Conservation (phyloP, 2,329 filamentous ascomycete species). For the Myrmaecium sp. region DNA sequence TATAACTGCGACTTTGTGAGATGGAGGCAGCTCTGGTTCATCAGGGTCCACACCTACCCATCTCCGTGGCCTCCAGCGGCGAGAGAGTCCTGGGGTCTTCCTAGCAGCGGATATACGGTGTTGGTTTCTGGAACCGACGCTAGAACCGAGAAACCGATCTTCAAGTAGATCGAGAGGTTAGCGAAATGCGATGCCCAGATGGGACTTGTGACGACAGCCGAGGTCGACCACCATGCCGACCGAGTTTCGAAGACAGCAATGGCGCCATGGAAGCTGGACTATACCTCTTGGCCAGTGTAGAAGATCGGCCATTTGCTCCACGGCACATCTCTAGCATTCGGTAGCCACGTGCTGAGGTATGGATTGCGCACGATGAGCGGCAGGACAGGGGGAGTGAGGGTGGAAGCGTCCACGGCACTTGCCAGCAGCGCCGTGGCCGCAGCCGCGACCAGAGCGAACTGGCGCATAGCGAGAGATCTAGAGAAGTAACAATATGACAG, state of each 20-base stretch:
- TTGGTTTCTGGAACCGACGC: slow-evolving; percentile 43
- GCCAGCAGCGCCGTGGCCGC: slow-evolving; percentile 21
- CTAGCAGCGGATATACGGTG: slow-evolving; percentile 46
- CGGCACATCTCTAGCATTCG: slow-evolving; percentile 51
- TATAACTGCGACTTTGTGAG: slow-evolving; percentile 26
- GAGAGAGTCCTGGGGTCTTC: slow-evolving; percentile 48
- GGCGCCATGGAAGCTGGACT: slow-evolving; percentile 4
- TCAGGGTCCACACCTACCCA: slow-evolving; percentile 16
- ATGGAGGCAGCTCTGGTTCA: neutral
- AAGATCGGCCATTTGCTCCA: slow-evolving; percentile 83
- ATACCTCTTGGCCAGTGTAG: slow-evolving; percentile 52
- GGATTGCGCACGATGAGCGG: slow-evolving; percentile 34
- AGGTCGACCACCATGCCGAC: neutral
- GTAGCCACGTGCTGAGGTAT: slow-evolving; percentile 38
- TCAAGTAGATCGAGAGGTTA: slow-evolving; percentile 2
- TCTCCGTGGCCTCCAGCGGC: slow-evolving; percentile 16
- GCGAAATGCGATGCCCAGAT: neutral
- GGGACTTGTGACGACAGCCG: neutral
- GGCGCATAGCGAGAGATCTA: slow-evolving; percentile 12
- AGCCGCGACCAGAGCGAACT: slow-evolving; percentile 8
- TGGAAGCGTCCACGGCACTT: slow-evolving; percentile 30
- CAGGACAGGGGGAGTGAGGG: slow-evolving; percentile 35
- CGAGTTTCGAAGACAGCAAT: slow-evolving; percentile 1
- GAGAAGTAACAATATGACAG: slow-evolving; percentile 2
- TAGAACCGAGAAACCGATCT: slow-evolving; percentile 46